Evolutionary conservation across 495 filamentous ascomycete species (phyloP).

Genomic region (Penicillium paxilli): DNA sequence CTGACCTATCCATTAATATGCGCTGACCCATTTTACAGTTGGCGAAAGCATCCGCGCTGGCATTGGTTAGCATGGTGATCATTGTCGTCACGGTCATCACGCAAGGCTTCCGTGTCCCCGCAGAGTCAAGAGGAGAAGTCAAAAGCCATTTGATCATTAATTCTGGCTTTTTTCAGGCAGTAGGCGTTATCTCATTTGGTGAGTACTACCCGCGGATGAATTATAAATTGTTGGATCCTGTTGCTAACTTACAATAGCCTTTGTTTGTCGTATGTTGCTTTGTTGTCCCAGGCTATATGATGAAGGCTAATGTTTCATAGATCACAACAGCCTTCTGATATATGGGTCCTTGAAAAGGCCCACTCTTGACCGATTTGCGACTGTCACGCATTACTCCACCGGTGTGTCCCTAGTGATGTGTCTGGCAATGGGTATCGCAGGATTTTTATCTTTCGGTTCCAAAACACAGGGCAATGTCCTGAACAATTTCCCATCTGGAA

Average conservation of each 20-base stretch:
- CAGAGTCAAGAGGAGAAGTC: constrained; percentile 67
- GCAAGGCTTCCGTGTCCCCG: constrained; percentile 72
- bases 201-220: constrained; percentile 24
- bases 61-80: constrained; percentile 85
- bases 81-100: constrained; percentile 89
- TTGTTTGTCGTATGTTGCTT: constrained; percentile 70
- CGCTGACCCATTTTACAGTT: constrained; percentile 58
- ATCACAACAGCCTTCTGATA: constrained; percentile 96
- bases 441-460: constrained; percentile 91
- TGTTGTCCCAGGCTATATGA: background rate
- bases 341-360: constrained; percentile 94
- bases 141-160: constrained; percentile 69
- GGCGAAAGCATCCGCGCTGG: constrained; percentile 90
- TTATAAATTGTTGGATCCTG: background rate
- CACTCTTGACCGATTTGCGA: constrained; percentile 89
- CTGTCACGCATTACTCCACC: constrained; percentile 90
- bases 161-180: constrained; percentile 86
- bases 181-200: constrained; percentile 98
- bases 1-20: background rate
- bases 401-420: constrained; percentile 86
- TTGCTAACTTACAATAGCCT: constrained; percentile 57
- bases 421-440: constrained; percentile 80
- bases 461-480: constrained; percentile 92
- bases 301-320: constrained; percentile 34
- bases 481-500: constrained; percentile 92